These are phyloP conservation scores for Micractinium conductrix DNA, from an alignment of 139 green algal genomes.

Conservation along the genomic window DNA sequence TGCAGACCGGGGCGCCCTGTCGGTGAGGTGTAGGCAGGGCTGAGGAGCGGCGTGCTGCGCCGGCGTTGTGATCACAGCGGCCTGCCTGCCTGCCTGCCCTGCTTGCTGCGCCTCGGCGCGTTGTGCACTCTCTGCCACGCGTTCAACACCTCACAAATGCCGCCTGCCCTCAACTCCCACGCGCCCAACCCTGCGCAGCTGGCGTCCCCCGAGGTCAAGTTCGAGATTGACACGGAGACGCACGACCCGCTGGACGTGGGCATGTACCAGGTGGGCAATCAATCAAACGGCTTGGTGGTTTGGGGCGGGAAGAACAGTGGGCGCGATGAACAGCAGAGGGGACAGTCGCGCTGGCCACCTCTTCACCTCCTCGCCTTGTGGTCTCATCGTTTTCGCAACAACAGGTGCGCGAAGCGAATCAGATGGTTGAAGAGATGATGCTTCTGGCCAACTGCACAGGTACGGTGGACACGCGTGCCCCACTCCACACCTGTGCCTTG, in stretches of 20 bases:
- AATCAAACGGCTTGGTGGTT: too few species aligned
- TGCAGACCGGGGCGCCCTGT: slow-evolving; percentile 80
- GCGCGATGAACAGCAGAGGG: too few species aligned
- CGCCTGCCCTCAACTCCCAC: background rate
- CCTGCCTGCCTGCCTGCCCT: too few species aligned
- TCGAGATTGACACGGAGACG: slow-evolving; percentile 93
- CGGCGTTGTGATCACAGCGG: too few species aligned
- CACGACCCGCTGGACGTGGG: slow-evolving; percentile 92
- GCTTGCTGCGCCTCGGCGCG: too few species aligned
- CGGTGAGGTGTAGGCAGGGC: too few species aligned
- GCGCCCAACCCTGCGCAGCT: slow-evolving; percentile 55
- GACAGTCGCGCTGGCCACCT: too few species aligned
- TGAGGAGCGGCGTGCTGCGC: too few species aligned
- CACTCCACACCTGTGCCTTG: background rate
- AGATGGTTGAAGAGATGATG: slow-evolving; percentile 99
- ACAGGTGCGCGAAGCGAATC: slow-evolving; percentile 90
- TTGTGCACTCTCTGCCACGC: too few species aligned
- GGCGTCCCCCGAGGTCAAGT: slow-evolving; percentile 96
- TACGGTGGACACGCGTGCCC: background rate
- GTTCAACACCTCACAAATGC: too few species aligned
- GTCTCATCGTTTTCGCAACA: too few species aligned
- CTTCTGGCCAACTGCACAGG: slow-evolving; percentile 90
- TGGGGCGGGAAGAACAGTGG: background rate
- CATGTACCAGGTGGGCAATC: slow-evolving; percentile 85
- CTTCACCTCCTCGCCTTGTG: too few species aligned